These are phyloP conservation scores for Fusarium marasasianum DNA, from an alignment of 2,329 filamentous ascomycete genomes.

Conservation along the genomic window DNA sequence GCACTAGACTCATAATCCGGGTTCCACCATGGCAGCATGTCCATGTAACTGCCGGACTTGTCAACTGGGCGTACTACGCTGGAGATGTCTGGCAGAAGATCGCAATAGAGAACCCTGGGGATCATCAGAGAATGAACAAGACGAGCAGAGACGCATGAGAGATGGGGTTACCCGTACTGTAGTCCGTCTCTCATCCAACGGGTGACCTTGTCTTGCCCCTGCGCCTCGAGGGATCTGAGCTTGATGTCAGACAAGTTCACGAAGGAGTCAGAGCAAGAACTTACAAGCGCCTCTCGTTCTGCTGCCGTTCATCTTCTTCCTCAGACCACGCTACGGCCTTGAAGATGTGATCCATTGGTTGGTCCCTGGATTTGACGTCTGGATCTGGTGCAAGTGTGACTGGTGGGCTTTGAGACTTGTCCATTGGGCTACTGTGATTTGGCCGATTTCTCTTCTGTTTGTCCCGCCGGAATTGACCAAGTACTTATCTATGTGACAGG, in stretches of 20 bases:
- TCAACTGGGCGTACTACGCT: constrained; percentile 20
- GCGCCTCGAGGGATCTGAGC: constrained; percentile 3
- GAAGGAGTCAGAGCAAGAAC: neutral
- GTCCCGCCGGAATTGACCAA: neutral
- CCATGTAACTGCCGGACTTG: constrained; percentile 16
- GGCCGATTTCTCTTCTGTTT: neutral
- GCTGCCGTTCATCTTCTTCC: neutral
- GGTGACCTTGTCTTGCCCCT: constrained; percentile 24
- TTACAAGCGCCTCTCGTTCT: neutral
- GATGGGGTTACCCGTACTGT: constrained; percentile 23
- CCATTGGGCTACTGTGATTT: neutral
- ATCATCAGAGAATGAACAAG: constrained; percentile 5
- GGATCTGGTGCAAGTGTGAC: neutral
- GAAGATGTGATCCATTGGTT: constrained; percentile 11
- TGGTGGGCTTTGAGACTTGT: neutral
- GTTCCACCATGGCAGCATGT: constrained; percentile 16
- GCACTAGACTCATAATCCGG: constrained; percentile 4
- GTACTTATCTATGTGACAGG: neutral
- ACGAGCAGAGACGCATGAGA: neutral
- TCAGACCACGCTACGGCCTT: constrained; percentile 13
- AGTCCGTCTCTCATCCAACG: constrained; percentile 31
- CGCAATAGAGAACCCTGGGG: constrained; percentile 29
- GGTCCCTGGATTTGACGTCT: neutral
- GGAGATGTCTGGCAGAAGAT: constrained; percentile 23
- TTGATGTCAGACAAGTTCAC: neutral